Percentiles rank a stretch among this genome's conserved stretches.
Conservation (phyloP, 495 filamentous ascomycete species). For the Talaromyces thailandensis region DNA sequence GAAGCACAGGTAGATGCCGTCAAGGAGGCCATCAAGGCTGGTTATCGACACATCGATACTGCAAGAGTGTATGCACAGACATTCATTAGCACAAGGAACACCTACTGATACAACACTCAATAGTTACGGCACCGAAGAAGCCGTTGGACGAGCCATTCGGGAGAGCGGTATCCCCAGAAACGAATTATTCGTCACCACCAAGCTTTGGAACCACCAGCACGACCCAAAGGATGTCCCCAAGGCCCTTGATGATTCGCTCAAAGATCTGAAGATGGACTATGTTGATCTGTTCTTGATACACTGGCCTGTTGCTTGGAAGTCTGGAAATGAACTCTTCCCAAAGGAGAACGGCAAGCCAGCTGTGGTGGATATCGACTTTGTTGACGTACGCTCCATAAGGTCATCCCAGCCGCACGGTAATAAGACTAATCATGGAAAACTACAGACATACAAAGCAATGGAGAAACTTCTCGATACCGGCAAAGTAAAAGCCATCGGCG, state of each 20-base stretch:
- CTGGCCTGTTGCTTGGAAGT: slow-evolving; percentile 48
- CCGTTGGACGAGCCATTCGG: slow-evolving; percentile 48
- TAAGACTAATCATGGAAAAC: background rate
- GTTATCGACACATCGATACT: slow-evolving; percentile 56
- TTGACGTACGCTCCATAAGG: slow-evolving; percentile 43
- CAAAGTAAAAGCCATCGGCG: slow-evolving; percentile 58
- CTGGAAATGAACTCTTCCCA: slow-evolving; percentile 30
- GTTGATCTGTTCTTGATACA: slow-evolving; percentile 67
- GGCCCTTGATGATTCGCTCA: slow-evolving; percentile 51
- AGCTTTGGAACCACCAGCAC: slow-evolving; percentile 63
- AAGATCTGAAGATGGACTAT: slow-evolving; percentile 54
- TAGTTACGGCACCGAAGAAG: slow-evolving; percentile 42
- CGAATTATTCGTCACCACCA: slow-evolving; percentile 60
- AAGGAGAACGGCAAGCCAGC: slow-evolving; percentile 36
- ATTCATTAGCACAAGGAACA: no score
- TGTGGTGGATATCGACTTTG: slow-evolving; percentile 33
- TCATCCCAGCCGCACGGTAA: slow-evolving; percentile 9
- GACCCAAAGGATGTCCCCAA: slow-evolving; percentile 49
- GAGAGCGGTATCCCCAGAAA: slow-evolving; percentile 45
- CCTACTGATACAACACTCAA: slow-evolving; percentile 4
- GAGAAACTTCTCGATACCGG: slow-evolving; percentile 47
- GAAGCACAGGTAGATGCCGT: slow-evolving; percentile 37
- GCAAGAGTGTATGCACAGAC: slow-evolving; percentile 34
- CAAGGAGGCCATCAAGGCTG: slow-evolving; percentile 39
- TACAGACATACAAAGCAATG: slow-evolving; percentile 55